A percentile compares a stretch with the other conserved stretches of the same genome.
Evolutionary conservation across 2,329 filamentous ascomycete genomes (phyloP).

Genomic region (Lecanosticta acicola): DNA sequence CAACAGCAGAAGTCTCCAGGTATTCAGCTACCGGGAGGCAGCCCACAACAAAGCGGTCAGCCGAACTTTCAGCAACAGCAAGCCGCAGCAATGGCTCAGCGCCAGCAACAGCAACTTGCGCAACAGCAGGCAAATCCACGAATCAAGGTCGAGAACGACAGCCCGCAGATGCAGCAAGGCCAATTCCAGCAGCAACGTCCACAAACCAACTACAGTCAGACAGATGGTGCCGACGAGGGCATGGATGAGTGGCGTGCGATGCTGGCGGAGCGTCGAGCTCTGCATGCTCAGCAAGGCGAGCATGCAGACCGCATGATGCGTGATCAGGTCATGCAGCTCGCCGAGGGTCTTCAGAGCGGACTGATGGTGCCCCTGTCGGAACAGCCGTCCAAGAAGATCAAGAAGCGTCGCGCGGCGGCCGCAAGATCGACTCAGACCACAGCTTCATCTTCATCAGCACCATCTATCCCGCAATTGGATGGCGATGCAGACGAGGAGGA

Average conservation of each 20-base stretch:
- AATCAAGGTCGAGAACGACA: slow-evolving; percentile 33
- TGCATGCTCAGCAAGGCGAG: slow-evolving; percentile 49
- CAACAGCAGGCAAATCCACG: slow-evolving; percentile 32
- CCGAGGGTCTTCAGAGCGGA: slow-evolving; percentile 66
- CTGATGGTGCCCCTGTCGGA: slow-evolving; percentile 67
- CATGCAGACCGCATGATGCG: slow-evolving; percentile 65
- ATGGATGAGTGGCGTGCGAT: slow-evolving; percentile 54
- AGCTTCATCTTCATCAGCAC: slow-evolving; percentile 3
- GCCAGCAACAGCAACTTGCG: slow-evolving; percentile 31
- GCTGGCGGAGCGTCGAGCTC: slow-evolving; percentile 52
- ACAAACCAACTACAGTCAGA: slow-evolving; percentile 56
- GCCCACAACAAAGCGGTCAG: slow-evolving; percentile 32
- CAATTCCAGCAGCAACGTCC: slow-evolving; percentile 30
- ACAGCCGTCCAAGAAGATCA: slow-evolving; percentile 36
- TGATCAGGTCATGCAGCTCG: slow-evolving; percentile 59
- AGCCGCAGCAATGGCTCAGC: slow-evolving; percentile 31
- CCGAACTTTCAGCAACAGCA: slow-evolving; percentile 38
- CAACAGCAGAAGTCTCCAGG: slow-evolving; percentile 30
- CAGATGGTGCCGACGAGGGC: slow-evolving; percentile 65
- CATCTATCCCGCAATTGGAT: slow-evolving; percentile 44
- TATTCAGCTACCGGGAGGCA: slow-evolving; percentile 33
- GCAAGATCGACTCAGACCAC: background rate
- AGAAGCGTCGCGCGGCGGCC: slow-evolving; percentile 7
- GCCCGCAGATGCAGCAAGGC: slow-evolving; percentile 23
- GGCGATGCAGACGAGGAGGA: slow-evolving; percentile 53